A percentile compares a stretch with the other conserved stretches of the same genome.
Conservation (phyloP, 768 basidiomycete species). For the Russula virescens region DNA sequence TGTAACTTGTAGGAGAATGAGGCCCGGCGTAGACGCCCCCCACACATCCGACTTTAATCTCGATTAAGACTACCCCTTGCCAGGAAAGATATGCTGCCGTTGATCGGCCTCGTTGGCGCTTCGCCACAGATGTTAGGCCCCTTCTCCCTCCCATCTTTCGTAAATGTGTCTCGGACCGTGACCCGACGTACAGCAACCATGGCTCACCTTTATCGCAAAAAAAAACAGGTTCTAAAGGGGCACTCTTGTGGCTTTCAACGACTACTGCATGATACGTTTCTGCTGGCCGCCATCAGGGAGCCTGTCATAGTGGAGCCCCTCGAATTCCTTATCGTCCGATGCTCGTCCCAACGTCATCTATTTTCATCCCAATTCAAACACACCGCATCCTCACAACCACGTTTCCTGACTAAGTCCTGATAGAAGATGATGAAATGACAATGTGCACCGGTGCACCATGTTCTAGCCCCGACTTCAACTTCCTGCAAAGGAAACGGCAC, state of each 20-base stretch:
- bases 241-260: not conserved
- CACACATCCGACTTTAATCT: not conserved
- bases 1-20: not conserved
- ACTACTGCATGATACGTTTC: no score
- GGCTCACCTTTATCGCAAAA: no score
- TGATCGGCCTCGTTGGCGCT: constrained; percentile 1
- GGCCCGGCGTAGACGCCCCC: not conserved
- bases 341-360: not conserved
- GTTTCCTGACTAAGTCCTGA: not conserved
- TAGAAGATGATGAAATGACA: not conserved
- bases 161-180: not conserved
- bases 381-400: not conserved
- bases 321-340: not conserved
- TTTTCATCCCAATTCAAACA: not conserved
- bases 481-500: not conserved
- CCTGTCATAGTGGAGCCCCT: not conserved
- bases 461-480: no score
- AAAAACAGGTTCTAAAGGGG: no score
- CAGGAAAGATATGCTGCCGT: not conserved
- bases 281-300: not conserved
- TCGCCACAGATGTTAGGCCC: no score
- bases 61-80: not conserved
- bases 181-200: not conserved
- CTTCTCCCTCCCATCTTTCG: not conserved
- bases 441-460: no score